Conservation (phyloP, 2,329 filamentous ascomycete species). For the Fusarium sp. region DNA sequence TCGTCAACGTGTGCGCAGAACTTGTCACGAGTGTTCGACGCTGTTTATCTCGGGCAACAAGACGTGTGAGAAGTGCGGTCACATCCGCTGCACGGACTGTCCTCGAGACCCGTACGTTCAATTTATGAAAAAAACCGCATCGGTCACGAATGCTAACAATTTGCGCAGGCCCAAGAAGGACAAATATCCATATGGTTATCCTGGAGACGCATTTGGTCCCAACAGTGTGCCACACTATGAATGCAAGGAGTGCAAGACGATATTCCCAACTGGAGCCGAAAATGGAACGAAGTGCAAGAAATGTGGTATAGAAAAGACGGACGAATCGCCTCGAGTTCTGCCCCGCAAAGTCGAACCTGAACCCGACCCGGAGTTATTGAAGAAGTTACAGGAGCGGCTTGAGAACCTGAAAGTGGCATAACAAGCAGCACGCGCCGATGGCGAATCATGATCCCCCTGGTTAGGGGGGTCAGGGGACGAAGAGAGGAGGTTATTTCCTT, state of each 20-base stretch:
- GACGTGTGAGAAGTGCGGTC: slow-evolving; percentile 78
- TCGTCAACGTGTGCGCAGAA: slow-evolving; percentile 81
- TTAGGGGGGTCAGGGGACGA: slow-evolving; percentile 34
- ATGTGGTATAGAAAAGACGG: slow-evolving; percentile 74
- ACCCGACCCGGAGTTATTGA: slow-evolving; percentile 73
- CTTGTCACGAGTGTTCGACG: slow-evolving; percentile 81
- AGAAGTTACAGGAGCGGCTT: slow-evolving; percentile 71
- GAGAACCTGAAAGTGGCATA: slow-evolving; percentile 59
- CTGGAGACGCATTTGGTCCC: slow-evolving; percentile 73
- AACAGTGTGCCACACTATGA: slow-evolving; percentile 68
- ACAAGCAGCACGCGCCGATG: slow-evolving; percentile 4
- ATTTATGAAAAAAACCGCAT: slow-evolving; percentile 11
- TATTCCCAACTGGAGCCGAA: slow-evolving; percentile 67
- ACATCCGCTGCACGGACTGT: slow-evolving; percentile 84
- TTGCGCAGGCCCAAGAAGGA: slow-evolving; percentile 72
- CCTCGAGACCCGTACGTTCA: slow-evolving; percentile 82
- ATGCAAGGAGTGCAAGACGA: slow-evolving; percentile 75
- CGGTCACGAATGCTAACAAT: slow-evolving; percentile 19
- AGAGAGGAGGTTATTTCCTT: slow-evolving; percentile 45
- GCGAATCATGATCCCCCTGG: slow-evolving; percentile 4
- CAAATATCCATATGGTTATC: slow-evolving; percentile 80
- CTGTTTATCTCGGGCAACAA: slow-evolving; percentile 74
- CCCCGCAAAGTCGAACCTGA: slow-evolving; percentile 74
- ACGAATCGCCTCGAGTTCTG: slow-evolving; percentile 70
- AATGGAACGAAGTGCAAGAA: slow-evolving; percentile 70